These are phyloP conservation scores for Trametes gibbosa DNA, from an alignment of 768 basidiomycete genomes.

Conservation along the genomic window DNA sequence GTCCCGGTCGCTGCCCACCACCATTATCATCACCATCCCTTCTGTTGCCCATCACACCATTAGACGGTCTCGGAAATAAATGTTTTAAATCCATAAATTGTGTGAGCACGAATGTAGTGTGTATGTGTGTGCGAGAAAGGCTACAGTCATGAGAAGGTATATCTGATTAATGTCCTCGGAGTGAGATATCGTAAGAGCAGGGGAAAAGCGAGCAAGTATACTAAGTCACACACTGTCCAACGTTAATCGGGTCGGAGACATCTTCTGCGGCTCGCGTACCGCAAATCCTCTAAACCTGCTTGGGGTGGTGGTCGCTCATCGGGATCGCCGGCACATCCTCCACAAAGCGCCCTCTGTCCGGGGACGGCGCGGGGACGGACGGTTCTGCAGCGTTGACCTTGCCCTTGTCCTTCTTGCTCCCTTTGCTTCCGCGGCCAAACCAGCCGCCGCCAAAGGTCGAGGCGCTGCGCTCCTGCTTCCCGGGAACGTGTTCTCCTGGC, in stretches of 20 bases:
- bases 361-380: not conserved
- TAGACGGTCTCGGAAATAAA: not conserved
- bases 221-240: not conserved
- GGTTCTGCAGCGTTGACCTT: not conserved
- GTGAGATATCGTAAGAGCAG: not conserved
- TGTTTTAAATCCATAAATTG: not conserved
- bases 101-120: not conserved
- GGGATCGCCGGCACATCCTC: slow-evolving; percentile 33
- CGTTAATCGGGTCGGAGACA: not conserved
- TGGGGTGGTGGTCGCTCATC: not conserved
- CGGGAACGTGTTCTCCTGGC: slow-evolving; percentile 33
- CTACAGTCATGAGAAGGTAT: not conserved
- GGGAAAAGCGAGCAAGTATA: not conserved
- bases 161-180: not conserved
- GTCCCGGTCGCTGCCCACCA: not conserved
- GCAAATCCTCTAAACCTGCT: not conserved
- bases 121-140: not conserved
- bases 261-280: not conserved
- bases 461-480: slow-evolving; percentile 18
- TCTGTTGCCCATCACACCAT: not conserved
- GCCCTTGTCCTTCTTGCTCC: slow-evolving; percentile 12
- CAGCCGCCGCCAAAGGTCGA: slow-evolving; percentile 17
- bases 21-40: not conserved
- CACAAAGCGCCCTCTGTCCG: slow-evolving; percentile 36
- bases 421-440: slow-evolving; percentile 19